These are phyloP conservation scores for Pleurotus tuber-regium DNA, from an alignment of 768 basidiomycete genomes.

Conservation along the genomic window DNA sequence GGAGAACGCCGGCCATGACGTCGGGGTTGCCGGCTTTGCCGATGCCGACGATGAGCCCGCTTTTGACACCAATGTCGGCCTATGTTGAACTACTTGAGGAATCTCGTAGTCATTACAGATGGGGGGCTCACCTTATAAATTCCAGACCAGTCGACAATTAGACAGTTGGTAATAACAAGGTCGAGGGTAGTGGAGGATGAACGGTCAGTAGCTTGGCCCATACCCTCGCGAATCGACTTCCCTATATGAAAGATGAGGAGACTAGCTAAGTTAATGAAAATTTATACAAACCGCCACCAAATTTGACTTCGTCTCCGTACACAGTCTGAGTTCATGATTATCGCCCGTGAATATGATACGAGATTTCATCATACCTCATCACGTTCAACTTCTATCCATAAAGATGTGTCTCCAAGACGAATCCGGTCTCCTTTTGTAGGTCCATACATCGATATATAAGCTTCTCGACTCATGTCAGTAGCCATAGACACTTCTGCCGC, in stretches of 20 bases:
- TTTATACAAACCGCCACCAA: slow-evolving; percentile 73
- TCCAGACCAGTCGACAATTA: slow-evolving; percentile 93
- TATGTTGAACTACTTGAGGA: slow-evolving; percentile 26
- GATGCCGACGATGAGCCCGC: slow-evolving; percentile 78
- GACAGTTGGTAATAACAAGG: slow-evolving; percentile 91
- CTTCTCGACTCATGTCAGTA: slow-evolving; percentile 59
- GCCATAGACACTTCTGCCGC: slow-evolving; percentile 49
- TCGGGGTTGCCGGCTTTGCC: slow-evolving; percentile 99
- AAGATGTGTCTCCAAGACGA: slow-evolving; percentile 80
- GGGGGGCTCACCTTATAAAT: slow-evolving; percentile 85
- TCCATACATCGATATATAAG: slow-evolving; percentile 93
- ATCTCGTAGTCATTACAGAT: no score
- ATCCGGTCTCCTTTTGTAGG: slow-evolving; percentile 91
- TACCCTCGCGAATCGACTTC: slow-evolving; percentile 93
- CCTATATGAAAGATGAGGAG: no score
- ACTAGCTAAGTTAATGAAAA: not conserved
- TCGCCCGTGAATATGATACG: not conserved
- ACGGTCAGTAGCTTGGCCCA: slow-evolving; percentile 87
- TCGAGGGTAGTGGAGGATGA: slow-evolving; percentile 72
- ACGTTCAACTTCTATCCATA: slow-evolving; percentile 92
- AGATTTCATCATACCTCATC: slow-evolving; percentile 55
- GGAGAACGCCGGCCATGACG: slow-evolving; percentile 78
- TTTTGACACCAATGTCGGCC: slow-evolving; percentile 94
- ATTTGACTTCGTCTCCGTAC: slow-evolving; percentile 97
- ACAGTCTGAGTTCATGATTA: slow-evolving; percentile 59